phyloP scores from a whole-genome alignment of 768 basidiomycete genomes.

The Podaxis sp. region DNA sequence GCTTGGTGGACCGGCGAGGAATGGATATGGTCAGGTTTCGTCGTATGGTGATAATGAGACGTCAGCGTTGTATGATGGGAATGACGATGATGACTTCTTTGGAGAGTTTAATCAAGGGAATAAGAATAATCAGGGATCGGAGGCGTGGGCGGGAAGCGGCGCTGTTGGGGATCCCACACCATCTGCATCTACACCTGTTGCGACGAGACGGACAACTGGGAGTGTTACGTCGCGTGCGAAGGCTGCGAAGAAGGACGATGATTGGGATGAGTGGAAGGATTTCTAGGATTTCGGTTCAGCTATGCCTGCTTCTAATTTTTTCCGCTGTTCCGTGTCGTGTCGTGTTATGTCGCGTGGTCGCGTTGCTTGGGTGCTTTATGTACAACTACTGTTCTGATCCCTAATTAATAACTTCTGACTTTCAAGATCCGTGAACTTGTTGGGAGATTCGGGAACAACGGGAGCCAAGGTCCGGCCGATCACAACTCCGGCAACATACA shows the following conservation, averaged over 20 bases:
- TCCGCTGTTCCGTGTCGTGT: not conserved
- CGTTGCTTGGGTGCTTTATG: no score
- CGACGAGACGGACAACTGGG: slow-evolving; percentile 9
- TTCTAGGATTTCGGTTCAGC: slow-evolving; percentile 38
- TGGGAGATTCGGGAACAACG: not conserved
- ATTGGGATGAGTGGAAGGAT: slow-evolving; percentile 82
- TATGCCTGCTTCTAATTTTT: not conserved
- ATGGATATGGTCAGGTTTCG: slow-evolving; percentile 46
- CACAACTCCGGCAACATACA: slow-evolving; percentile 4
- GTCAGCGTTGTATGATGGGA: slow-evolving; percentile 53
- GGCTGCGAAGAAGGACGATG: slow-evolving; percentile 42
- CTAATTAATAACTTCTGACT: not conserved
- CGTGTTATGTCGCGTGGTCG: not conserved
- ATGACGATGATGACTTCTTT: slow-evolving; percentile 65
- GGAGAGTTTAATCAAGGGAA: slow-evolving; percentile 34
- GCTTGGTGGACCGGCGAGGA: slow-evolving; percentile 48
- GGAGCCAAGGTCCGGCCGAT: slow-evolving; percentile 30
- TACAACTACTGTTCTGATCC: not conserved
- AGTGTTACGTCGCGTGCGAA: slow-evolving; percentile 11
- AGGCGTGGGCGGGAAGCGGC: not conserved
- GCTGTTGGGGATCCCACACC: slow-evolving; percentile 3
- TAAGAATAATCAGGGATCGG: not conserved
- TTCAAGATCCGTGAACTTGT: not conserved
- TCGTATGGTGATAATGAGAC: slow-evolving; percentile 41
- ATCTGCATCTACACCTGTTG: slow-evolving; percentile 2